phyloP scores from a whole-genome alignment of 208 protist species.

The Kentomonas sorsogonicus region DNA sequence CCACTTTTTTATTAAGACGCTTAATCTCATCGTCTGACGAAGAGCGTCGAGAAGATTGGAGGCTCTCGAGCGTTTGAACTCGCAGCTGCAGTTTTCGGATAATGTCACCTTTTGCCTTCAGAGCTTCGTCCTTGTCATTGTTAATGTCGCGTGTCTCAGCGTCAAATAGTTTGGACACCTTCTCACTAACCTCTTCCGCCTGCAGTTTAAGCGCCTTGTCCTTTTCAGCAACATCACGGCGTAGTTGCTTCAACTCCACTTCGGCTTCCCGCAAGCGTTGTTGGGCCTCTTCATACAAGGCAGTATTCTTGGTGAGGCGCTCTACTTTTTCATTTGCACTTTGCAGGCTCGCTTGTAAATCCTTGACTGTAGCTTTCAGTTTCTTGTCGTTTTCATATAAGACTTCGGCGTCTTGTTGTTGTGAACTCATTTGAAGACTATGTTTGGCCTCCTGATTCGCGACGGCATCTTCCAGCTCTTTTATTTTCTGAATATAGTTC shows the following conservation, averaged over 20 bases:
- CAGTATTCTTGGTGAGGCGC: slow-evolving; percentile 10
- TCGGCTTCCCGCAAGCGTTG: slow-evolving; percentile 26
- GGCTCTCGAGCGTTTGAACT: slow-evolving; percentile 5
- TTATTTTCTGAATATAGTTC: slow-evolving; percentile 24
- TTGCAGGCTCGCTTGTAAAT: slow-evolving; percentile 28
- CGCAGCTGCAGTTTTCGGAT: slow-evolving; percentile 25
- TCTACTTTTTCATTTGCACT: slow-evolving; percentile 15
- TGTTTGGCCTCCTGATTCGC: slow-evolving; percentile 67
- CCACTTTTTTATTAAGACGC: slow-evolving; percentile 29
- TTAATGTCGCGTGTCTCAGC: slow-evolving; percentile 34
- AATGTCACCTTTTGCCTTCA: slow-evolving; percentile 31
- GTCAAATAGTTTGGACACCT: slow-evolving; percentile 8
- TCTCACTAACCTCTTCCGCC: slow-evolving; percentile 13
- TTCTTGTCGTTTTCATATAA: slow-evolving; percentile 13
- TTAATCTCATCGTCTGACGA: slow-evolving; percentile 21
- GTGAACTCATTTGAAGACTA: slow-evolving; percentile 47
- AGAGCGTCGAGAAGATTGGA: neutral
- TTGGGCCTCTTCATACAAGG: slow-evolving; percentile 14
- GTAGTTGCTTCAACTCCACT: slow-evolving; percentile 17
- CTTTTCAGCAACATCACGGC: slow-evolving; percentile 21
- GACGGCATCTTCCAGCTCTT: slow-evolving; percentile 36
- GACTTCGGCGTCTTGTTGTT: slow-evolving; percentile 18
- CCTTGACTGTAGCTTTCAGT: slow-evolving; percentile 18
- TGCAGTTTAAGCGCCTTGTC: slow-evolving; percentile 28
- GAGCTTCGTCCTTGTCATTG: slow-evolving; percentile 25